Evolutionary conservation across 192 early-diverging fungal genomes (phyloP).

Genomic region (Backusella macrospora): DNA sequence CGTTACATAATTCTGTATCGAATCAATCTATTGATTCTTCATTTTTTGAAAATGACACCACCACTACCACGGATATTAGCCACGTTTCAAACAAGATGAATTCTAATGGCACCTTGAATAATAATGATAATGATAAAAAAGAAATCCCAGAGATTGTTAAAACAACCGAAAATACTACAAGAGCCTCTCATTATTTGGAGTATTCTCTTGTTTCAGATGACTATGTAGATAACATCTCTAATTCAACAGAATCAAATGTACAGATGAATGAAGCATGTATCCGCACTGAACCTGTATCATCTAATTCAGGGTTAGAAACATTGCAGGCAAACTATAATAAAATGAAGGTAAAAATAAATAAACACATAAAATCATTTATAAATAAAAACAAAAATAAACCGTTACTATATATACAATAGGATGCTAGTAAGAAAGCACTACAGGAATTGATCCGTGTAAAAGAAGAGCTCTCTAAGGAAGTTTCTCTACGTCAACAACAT

Average conservation of each 20-base stretch:
- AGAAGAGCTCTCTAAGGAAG: constrained; percentile 50
- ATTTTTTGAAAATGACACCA: constrained; percentile 43
- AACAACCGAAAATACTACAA: constrained; percentile 21
- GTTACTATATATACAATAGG: not conserved
- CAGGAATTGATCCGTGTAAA: constrained; percentile 48
- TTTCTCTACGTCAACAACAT: constrained; percentile 36
- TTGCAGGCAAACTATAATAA: constrained; percentile 37
- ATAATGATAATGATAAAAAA: constrained; percentile 6
- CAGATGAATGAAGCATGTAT: not conserved
- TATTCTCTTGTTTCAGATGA: constrained; percentile 17
- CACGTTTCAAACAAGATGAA: constrained; percentile 40
- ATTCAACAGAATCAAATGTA: not conserved
- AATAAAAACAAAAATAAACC: not conserved
- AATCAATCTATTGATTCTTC: constrained; percentile 9
- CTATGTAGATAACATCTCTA: not conserved
- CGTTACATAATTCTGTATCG: constrained; percentile 7
- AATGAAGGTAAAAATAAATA: constrained; percentile 3
- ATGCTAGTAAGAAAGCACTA: constrained; percentile 40
- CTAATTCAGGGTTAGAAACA: constrained; percentile 28
- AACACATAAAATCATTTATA: not conserved
- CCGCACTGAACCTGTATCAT: constrained; percentile 22
- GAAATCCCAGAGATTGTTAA: not conserved
- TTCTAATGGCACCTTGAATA: constrained; percentile 27
- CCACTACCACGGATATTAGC: constrained; percentile 16
- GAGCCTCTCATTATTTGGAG: constrained; percentile 24